Evolutionary conservation across 2,329 filamentous ascomycete species (phyloP), one percentile per base, ranked within the genome.

Genomic region (Didymella sp.): DNA sequence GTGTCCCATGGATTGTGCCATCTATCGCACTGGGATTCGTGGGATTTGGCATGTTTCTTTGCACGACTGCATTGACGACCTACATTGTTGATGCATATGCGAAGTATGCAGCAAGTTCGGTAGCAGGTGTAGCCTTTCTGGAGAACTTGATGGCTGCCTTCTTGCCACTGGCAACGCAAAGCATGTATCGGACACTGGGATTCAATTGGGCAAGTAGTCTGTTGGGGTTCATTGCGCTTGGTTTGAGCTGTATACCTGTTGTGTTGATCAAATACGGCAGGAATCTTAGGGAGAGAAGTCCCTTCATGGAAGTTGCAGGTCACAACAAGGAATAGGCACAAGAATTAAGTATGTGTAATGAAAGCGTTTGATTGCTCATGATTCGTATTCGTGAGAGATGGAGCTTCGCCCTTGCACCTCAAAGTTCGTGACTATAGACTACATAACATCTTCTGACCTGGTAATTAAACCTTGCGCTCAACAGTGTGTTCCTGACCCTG

Each of bases 71-170:
- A 0, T 77, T 82, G 15, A 77, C 78, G 17, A 78, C 79, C 53
- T 85, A 84, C 48, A 70, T 84, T 13, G 76, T 80, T 2, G 82
- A 84, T 63, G 74, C 79, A 2, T 84, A 84, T 57, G 75, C 76
- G 2, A 78, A 77, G 46, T 83, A 82, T 57, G 80, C 81, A 4
- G 81, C 76, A 1, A 82, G 78, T 31, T 80, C 81, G 0, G 76
- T 83, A 24, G 81, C 79, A 4, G 81, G 79, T 0, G 76, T 82
- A 3, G 80, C 77, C 0, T 76, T 82, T 37, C 75, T 79, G 4
- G 82, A 84, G 67, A 83, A 84, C 52, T 60, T 78, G 4, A 76
- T 81, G 38, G 78, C 80, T 2, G 81, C 76, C 0, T 79, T 82
- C 40, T 61, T 84, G 51, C 81, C 81, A 0, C 63, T 84, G 21